Conservation (phyloP, 345 rosid species). For the Psidium guajava region DNA sequence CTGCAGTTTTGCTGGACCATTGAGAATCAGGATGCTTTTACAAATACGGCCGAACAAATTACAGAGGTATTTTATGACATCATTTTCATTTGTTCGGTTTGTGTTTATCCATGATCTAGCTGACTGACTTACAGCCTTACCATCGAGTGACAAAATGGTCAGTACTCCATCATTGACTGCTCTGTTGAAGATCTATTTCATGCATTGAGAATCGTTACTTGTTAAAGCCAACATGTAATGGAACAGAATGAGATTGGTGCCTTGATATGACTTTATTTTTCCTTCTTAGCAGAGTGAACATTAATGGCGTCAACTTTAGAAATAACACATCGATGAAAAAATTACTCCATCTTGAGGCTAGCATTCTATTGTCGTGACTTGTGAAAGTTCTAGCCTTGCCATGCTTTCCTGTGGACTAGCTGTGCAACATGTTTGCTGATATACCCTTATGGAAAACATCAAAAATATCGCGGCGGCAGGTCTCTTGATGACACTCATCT, state of each 20-base stretch:
- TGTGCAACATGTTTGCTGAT: neutral
- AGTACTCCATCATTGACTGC: neutral
- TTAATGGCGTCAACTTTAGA: neutral
- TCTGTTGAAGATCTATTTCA: neutral
- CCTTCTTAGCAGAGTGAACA: neutral
- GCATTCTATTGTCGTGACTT: neutral
- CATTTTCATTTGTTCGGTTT: neutral
- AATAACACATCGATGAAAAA: neutral
- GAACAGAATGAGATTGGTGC: neutral
- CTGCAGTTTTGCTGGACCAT: slow-evolving; percentile 96
- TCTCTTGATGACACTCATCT: neutral
- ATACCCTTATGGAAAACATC: neutral
- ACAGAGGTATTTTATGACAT: slow-evolving; percentile 42
- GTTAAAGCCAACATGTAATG: neutral
- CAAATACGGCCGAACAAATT: slow-evolving; percentile 63
- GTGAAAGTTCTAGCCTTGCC: neutral
- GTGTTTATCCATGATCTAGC: neutral
- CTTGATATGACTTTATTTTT: neutral
- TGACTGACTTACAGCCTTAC: neutral
- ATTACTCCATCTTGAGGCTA: neutral
- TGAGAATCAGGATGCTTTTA: slow-evolving; percentile 78
- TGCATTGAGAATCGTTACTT: neutral
- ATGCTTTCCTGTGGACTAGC: neutral
- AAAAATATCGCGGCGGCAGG: neutral
- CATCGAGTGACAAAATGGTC: neutral